These are phyloP conservation scores for Globisporangium alternatum DNA, from an alignment of 352 stramenopile genomes.

Conservation along the genomic window DNA sequence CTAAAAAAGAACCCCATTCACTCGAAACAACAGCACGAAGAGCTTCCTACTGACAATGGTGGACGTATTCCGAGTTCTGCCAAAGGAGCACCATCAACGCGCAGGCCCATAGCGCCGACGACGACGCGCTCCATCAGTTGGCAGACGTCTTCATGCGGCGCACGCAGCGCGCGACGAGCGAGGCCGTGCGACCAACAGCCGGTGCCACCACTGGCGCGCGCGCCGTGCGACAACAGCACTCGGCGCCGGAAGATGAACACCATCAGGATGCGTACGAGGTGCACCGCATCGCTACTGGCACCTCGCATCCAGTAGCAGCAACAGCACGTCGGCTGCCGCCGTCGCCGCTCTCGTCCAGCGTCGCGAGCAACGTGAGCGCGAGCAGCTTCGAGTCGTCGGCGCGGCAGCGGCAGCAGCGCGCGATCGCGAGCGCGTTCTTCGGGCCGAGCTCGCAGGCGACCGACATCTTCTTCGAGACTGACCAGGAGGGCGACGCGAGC, in stretches of 20 bases:
- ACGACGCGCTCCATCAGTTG: too few relatives aligned
- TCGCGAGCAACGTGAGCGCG: slow-evolving; percentile 43
- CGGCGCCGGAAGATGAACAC: not conserved
- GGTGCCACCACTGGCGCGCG: not conserved
- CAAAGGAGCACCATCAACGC: not conserved
- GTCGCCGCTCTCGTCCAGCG: slow-evolving; percentile 21
- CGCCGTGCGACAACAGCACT: slow-evolving; percentile 3
- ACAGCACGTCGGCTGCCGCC: not conserved
- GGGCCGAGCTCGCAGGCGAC: slow-evolving; percentile 32
- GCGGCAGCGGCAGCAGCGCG: slow-evolving; percentile 32
- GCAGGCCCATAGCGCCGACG: too few relatives aligned
- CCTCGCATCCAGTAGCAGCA: not conserved
- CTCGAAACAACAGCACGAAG: not conserved
- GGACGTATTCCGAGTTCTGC: not conserved
- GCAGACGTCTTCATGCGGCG: slow-evolving; percentile 3
- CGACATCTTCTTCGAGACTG: slow-evolving; percentile 23
- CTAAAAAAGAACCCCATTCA: not conserved
- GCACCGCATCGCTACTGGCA: not conserved
- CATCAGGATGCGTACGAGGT: slow-evolving; percentile 2
- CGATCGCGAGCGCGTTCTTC: slow-evolving; percentile 39
- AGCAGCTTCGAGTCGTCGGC: slow-evolving; percentile 51
- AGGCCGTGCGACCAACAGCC: slow-evolving; percentile 1
- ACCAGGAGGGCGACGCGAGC: slow-evolving; percentile 13
- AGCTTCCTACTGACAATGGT: not conserved
- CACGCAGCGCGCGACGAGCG: slow-evolving; percentile 10